Base-by-base conservation (phyloP, 176 grass and related monocot species). In the Oryza glaberrima region DNA sequence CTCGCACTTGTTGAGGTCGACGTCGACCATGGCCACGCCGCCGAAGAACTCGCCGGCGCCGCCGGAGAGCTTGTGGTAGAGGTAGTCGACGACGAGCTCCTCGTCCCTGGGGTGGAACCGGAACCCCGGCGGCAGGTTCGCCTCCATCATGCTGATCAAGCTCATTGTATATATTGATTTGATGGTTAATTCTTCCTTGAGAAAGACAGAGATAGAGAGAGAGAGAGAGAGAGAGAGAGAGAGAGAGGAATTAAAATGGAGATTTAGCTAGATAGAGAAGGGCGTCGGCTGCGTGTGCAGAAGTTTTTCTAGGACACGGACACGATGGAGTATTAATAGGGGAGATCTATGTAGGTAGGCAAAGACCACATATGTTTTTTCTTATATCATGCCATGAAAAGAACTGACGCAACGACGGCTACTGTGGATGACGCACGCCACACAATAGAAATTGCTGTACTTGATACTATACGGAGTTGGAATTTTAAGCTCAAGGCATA, bases 1-100 rank as follows among this genome's bases (percentile, higher is more conserved):
- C 77, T 98, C 96, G 76, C 91, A 84, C 91, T 95, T 94, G 89
- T 98, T 98, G 91, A 98, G 96, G 46, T 98, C 93, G 28, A 98
- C 93, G 88, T 95, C 96, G 20, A 98, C 61, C 80, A 98, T 75
- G 70, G 84, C 75, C 32, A 89, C 74, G 61, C 87, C 76, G 34
- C 83, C 45, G 25, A 23, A 41, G 40, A 41, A 41, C 40, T 41
- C 40, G 40, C 40, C 77, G 6, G 64, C 67, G 0, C 46, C 47
- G 23, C 79, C 73, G 17, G 85, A 36, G 73, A 95, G 82, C 86
- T 95, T 98, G 63, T 65, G 66, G 63, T 49, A 77, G n/a, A 98
- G 93, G 89, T 94, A 98, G 75, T 98, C 96, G 23, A 95, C 77
- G 40, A 98, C 83, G 36, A 98, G 93, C 83, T 98, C 96, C 3